Evolutionary conservation across 192 early-diverging fungal genomes (phyloP), one percentile per base, ranked within the genome.

Genomic region (Coemansia sp.): DNA sequence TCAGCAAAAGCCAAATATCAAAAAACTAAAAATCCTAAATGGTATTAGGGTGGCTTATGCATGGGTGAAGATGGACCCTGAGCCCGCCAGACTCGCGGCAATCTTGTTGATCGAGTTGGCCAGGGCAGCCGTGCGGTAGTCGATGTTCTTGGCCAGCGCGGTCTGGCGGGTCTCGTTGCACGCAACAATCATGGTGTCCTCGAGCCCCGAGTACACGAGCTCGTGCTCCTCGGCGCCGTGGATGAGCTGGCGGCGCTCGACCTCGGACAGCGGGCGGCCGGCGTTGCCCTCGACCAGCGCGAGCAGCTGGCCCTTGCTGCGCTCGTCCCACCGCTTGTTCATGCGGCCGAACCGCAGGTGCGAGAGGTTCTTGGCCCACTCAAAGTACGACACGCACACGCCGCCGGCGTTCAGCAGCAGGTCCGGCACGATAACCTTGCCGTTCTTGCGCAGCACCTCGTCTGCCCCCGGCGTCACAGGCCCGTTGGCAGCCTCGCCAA

Each of bases 291-390:
- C 89, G 25, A 92, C 91, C 43, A 91, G 60, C 6, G 62, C 72
- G 25, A 91, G 59, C 35, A 92, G 68, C 73, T 88, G 86, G 31
- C 68, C 69, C 66, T 90, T 89, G 73, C 86, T 85, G 14, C 81
- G 67, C 51, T 92, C 91, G 62, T 91, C 89, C 89, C 89, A 92
- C 54, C 85, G 85, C 74, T 88, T 87, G 60, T 87, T 89, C 88
- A 92, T 88, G 58, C 91, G 88, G 31, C 91, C 91, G 55, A 92
- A 92, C 27, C 91, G 85, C 64, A 92, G 82, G 56, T 92, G 91
- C 51, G 86, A 87, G 51, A 91, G 77, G 62, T 91, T 91, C 84
- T 92, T 92, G 62, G 91, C 76, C 91, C 91, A 92, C 73, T 92
- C 85, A 62, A 77, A 85, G 77, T 90, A 90, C 24, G 89, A 91